Conservation (phyloP, 345 rosid genomes). For the Euphorbia pulcherrima region DNA sequence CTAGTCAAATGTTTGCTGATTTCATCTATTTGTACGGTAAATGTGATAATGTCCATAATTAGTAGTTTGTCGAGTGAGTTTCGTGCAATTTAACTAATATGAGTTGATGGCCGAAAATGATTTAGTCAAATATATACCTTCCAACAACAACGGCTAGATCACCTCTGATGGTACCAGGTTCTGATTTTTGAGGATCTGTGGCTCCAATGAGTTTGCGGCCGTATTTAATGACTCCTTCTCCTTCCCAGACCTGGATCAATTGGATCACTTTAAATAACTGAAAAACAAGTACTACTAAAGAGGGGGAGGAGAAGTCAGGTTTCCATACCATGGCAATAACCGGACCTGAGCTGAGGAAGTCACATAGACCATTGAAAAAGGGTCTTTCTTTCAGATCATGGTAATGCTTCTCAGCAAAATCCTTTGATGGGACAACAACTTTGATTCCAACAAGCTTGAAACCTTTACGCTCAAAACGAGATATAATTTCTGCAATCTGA, state of each 20-base stretch:
- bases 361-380: constrained; percentile 85
- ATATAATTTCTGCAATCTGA: constrained; percentile 80
- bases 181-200: constrained; percentile 98
- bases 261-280: constrained; percentile 2
- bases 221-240: constrained; percentile 89
- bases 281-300: neutral
- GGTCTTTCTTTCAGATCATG: constrained; percentile 93
- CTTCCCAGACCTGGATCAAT: constrained; percentile 86
- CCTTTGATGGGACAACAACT: constrained; percentile 71
- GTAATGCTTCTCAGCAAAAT: constrained; percentile 83
- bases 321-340: constrained; percentile 82
- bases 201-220: constrained; percentile 97
- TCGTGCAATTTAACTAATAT: no score
- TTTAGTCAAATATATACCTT: constrained; percentile 46
- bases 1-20: no score
- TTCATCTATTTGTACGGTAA: no score
- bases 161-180: constrained; percentile 96
- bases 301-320: neutral
- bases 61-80: no score
- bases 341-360: constrained; percentile 99
- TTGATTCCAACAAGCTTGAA: constrained; percentile 95
- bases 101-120: no score
- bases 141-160: constrained; percentile 94
- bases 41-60: no score
- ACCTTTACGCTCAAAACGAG: constrained; percentile 96